Base-by-base conservation (phyloP, 306 rosid genomes). In the Luffa acutangula region DNA sequence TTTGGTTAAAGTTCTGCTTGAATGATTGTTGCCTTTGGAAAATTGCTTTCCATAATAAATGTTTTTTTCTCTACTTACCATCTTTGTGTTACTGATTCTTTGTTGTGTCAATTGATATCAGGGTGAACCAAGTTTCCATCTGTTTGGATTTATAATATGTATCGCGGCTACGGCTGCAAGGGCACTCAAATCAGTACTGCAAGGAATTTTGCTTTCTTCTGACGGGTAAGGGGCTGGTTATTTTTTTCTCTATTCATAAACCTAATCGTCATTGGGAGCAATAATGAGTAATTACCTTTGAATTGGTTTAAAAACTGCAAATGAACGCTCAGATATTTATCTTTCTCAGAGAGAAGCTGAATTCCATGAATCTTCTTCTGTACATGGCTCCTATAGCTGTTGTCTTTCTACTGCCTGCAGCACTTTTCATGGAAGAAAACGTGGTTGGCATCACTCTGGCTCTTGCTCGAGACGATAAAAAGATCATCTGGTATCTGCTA, bases 301-400 rank as follows among this genome's bases (percentile, higher is more conserved):
- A 18, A 80, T 73, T 82, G 82, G 51, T 85, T 81, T 43, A 3
- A 74, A 73, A 33, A 74, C 31, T 74, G 34, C 20, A 25, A 53
- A 34, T 57, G 80, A 76, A 54, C 6, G 13, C 53, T 76, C 20
- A 18, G 48, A 17, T 33, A 75, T 63, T 60, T 78, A 60, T 33
- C 62, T 78, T 63, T 43, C 46, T 62, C 70, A 96, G 99, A 82
- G 99, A 96, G 91, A 96, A 96, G 96, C 86, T 96, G 94, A 96
- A 96, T 84, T 96, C 99, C 25, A 96, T 96, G 99, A 96, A 96
- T 86, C 98, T 96, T 65, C 96, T 96, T 25, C 96, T 96, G 52
- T 96, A 96, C 86, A 96, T 96, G 99, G 98, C 99, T 85, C 99
- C 99, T 34, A 89, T 93, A 84, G 99, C 99, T 43, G 99, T 96